Base-by-base conservation (phyloP, 73 alveolate genomes). In the Paramecium caudatum region DNA sequence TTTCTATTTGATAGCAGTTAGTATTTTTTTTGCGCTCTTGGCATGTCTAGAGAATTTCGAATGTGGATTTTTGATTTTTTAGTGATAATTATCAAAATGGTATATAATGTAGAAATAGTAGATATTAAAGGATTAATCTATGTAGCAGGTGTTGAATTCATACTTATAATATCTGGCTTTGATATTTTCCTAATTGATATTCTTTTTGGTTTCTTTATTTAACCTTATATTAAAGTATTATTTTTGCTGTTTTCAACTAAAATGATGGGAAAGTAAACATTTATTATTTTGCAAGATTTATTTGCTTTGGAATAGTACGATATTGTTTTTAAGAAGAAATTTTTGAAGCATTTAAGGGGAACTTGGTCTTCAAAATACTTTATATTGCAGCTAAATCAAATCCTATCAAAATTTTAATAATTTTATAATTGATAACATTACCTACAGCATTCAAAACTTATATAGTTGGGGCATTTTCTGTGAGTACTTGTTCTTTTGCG, bases 401-500 rank as follows among this genome's bases (percentile, higher is more conserved):
- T 16, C 83, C 83, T 32, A 65, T 65, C 6, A 30, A 65, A 36
- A 65, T 65, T 30, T 65, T 65, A 65, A 43, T 43, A 30, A 65
- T 65, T 10, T 65, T 65, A 8, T 34, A 65, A 33, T 33, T 65
- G 49, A 65, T 65, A 0, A 65, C 83, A 33, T 49, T 65, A 9
- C 83, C 83, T 32, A 65, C 83, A 65, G 49, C 49, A 33, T 65
- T 65, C 39, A 65, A 65, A 49, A 65, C 83, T 10, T 65, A 65
- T 65, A 49, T 65, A 1, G 83, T 65, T 32, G 83, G 83, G 34
- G 83, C 39, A 15, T 65, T 65, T 36, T 36, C 47, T 10, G 55
- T 65, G 9, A 65, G 50, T 9, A 36, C 50, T 0, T 27, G 30
- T 8, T 65, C 27, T 13, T 65, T 32, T 23, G 32, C 39, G 9